A percentile compares a stretch with the other conserved stretches of the same genome.
Evolutionary conservation across 2,329 filamentous ascomycete species (phyloP).

Genomic region (Fusarium bulbicola): DNA sequence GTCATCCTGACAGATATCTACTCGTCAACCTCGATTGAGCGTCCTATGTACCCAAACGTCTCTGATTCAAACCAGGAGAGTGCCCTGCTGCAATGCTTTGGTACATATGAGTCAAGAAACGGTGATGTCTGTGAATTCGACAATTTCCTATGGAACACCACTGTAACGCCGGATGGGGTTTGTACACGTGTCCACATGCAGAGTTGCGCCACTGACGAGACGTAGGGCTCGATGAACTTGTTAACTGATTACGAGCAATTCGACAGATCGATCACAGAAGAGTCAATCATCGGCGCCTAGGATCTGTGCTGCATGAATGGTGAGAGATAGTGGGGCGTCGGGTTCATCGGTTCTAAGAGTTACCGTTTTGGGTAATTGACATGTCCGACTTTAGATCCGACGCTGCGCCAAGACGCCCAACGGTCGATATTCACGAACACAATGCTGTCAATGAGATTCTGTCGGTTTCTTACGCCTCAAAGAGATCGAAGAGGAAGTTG

Average conservation of each 20-base stretch:
- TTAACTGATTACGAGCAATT: background rate
- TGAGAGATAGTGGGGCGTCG: background rate
- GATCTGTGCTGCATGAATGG: background rate
- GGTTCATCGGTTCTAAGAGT: constrained; percentile 11
- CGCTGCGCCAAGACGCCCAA: too few species aligned
- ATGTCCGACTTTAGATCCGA: background rate
- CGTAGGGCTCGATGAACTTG: background rate
- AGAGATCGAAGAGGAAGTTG: background rate
- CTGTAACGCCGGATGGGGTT: background rate
- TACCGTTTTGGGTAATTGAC: constrained; percentile 17
- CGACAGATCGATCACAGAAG: background rate
- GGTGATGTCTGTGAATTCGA: background rate
- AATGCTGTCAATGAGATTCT: background rate
- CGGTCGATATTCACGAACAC: too few species aligned
- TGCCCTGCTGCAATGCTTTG: accelerated
- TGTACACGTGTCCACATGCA: background rate
- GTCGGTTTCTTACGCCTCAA: too few species aligned
- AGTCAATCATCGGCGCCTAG: background rate
- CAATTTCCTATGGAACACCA: background rate
- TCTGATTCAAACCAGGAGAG: too few species aligned
- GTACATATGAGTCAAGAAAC: background rate
- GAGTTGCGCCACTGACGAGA: background rate
- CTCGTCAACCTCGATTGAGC: background rate
- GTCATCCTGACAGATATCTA: background rate
- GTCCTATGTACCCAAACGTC: accelerated